phyloP scores from a whole-genome alignment of 176 grass and related monocot genomes.

The Bonia amplexicaulis region DNA sequence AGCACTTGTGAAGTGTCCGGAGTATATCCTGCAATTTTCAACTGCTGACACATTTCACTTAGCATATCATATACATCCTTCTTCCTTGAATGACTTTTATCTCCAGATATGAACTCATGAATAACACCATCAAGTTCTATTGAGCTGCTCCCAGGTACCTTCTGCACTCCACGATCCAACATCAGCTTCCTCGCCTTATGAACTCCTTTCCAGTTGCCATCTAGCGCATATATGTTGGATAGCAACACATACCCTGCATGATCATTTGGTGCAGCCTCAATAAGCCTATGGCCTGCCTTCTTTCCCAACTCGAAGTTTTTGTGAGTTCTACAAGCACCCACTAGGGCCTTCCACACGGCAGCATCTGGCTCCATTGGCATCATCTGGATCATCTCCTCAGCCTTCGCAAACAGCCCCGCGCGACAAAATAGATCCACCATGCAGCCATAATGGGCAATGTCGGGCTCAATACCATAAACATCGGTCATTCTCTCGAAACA shows the following conservation, averaged over 20 bases:
- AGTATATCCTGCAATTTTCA: constrained; percentile 48
- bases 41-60: constrained; percentile 40
- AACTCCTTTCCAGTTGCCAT: constrained; percentile 55
- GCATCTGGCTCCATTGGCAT: constrained; percentile 61
- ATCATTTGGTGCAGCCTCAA: constrained; percentile 53
- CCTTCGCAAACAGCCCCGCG: constrained; percentile 52
- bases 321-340: constrained; percentile 68
- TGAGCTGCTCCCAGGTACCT: constrained; percentile 58
- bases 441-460: constrained; percentile 69
- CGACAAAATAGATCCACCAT: constrained; percentile 64
- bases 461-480: constrained; percentile 39
- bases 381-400: constrained; percentile 41
- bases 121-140: constrained; percentile 57
- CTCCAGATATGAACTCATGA: constrained; percentile 67
- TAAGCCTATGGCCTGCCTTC: constrained; percentile 49
- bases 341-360: constrained; percentile 50
- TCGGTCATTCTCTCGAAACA: constrained; percentile 44
- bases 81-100: constrained; percentile 54
- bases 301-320: constrained; percentile 53
- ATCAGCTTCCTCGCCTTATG: constrained; percentile 59
- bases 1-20: constrained; percentile 57
- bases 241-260: constrained; percentile 54
- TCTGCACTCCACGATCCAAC: constrained; percentile 45
- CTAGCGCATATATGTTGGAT: constrained; percentile 69
- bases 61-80: constrained; percentile 53